These are phyloP conservation scores for Trametes cinnabarina DNA, from an alignment of 768 basidiomycete genomes.

Conservation along the genomic window DNA sequence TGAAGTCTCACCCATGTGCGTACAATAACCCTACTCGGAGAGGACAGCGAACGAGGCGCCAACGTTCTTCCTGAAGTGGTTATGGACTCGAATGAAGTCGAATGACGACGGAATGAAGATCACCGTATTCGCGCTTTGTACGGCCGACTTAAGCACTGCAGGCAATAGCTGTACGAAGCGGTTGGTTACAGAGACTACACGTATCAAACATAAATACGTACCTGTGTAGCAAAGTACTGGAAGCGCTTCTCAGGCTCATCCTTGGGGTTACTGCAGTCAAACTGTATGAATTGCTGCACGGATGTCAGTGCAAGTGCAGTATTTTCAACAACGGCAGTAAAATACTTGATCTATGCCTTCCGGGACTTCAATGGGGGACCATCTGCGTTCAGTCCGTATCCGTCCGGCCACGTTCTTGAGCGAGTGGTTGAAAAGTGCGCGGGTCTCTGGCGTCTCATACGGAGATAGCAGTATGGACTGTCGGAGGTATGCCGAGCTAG, in stretches of 20 bases:
- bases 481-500: constrained; percentile 79
- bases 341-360: constrained; percentile 80
- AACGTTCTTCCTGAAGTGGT: constrained; percentile 73
- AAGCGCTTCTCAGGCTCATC: constrained; percentile 89
- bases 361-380: constrained; percentile 74
- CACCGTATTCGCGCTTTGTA: constrained; percentile 84
- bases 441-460: constrained; percentile 86
- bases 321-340: no score
- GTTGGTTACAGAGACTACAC: background rate
- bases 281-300: constrained; percentile 64
- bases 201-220: constrained; percentile 27
- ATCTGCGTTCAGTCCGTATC: constrained; percentile 63
- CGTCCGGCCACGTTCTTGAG: constrained; percentile 87
- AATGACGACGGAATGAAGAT: constrained; percentile 94
- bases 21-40: constrained; percentile 66
- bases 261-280: constrained; percentile 66
- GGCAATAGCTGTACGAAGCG: constrained; percentile 65
- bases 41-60: constrained; percentile 77
- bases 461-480: constrained; percentile 87
- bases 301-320: constrained; percentile 10
- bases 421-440: constrained; percentile 69
- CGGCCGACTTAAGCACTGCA: constrained; percentile 82
- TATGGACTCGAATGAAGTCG: constrained; percentile 91
- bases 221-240: constrained; percentile 83
- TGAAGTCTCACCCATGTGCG: background rate